Base-by-base conservation (phyloP, 106 monocot genomes). In the Dendrobium huoshanense region DNA sequence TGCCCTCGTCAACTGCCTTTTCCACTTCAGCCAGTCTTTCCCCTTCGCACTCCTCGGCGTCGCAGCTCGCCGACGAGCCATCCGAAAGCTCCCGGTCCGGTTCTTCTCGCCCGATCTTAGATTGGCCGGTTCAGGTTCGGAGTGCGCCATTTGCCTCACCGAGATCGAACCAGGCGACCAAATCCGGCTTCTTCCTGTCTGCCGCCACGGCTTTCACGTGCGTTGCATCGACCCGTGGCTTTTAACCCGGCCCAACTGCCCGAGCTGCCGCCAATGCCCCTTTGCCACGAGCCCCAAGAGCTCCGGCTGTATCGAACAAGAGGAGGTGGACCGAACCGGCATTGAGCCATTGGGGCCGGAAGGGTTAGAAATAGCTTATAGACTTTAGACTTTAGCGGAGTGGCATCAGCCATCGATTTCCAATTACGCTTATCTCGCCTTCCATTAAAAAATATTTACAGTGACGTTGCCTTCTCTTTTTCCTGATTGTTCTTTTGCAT, bases 131-230 rank as follows among this genome's bases (percentile, higher is more conserved):
- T 74, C 73, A 45, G 83, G 75, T 72, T 20, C 37, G 7, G 86
- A 89, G 10, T 89, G 89, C 79, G 78, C 82, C 20, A 89, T 89
- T 3, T 89, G 86, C 61, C 82, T 89, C n/a, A 77, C 33, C 2
- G 89, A 89, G 59, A 84, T 89, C 73, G 79, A 64, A 0, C 81
- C 81, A 61, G 89, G 86, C 41, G 86, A 86, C 41, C 16, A 40
- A 77, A 75, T 89, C 29, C 43, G 86, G 9, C 78, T 84, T 3
- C 81, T 89, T 10, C 86, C 89, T 25, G 41, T 54, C 41, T 89
- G 89, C 82, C 68, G 80, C 67, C 89, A 89, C 37, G 84, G 79
- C 20, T 89, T 89, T 80, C 89, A 86, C 10, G 79, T 77, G 33
- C 33, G 49, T 4, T 89, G 86, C 73, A 68, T 89, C 77, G 59